Evolutionary conservation across 148 eudicot genomes (phyloP), one percentile per base, ranked within the genome.

Genomic region (Gaultheria prostrata): DNA sequence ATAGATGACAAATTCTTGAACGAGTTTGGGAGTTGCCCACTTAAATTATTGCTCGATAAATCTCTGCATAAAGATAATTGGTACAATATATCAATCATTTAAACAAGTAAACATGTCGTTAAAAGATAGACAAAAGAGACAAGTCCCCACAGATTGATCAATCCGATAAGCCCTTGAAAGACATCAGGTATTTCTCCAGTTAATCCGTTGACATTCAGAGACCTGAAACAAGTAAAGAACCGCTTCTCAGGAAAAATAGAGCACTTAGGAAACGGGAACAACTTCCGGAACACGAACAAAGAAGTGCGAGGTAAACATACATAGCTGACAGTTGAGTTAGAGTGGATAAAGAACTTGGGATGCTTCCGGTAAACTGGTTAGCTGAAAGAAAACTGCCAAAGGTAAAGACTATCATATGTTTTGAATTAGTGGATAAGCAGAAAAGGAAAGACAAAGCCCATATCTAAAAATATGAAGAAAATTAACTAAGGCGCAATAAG

Each of bases 111-210:
- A 82, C 15, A 73, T 18, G 46, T 77, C 43, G 70, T 69, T 43
- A 51, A 46, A 83, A 67, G 54, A 28, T 82, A 49, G 45, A 70
- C 26, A 56, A 82, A 82, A 59, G 77, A 80, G 77, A 75, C 75
- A 28, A 70, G 79, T 32, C 63, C 97, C 9, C 89, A 96, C 98
- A 96, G 85, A 84, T 89, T 94, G 81, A 96, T 86, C 89, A 96
- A 82, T 54, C 67, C 83, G 9, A 90, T 74, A 79, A 93, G 97
- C 80, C 87, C 89, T 78, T 82, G 85, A 86, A 96, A 96, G 33
- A 93, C 88, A 89, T 96, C 99, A 21, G 99, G 99, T 78, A 96
- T 82, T 83, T 94, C 98, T 87, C 99, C 99, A 82, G 88, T 85
- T 70, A 96, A 89, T 77, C 86, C 89, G 79, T 96, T 96, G 88